Conservation (phyloP, 106 monocot species). For the Chionographis japonica region DNA sequence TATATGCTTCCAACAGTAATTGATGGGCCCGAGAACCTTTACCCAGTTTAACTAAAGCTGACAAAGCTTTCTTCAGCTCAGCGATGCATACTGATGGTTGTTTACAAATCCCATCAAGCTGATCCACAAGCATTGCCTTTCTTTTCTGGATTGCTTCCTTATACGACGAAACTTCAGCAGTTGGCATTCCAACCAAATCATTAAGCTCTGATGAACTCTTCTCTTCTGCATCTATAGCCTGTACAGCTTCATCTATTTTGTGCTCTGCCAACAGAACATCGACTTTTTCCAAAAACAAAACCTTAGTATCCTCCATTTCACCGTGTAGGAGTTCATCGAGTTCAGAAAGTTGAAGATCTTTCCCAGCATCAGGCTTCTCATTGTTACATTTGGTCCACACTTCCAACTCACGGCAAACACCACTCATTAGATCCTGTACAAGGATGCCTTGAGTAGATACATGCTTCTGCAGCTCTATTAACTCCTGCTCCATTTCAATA, state of each 20-base stretch:
- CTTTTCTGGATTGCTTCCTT: slow-evolving; percentile 50
- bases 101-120: slow-evolving; percentile 59
- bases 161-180: slow-evolving; percentile 41
- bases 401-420: slow-evolving; percentile 79
- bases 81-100: slow-evolving; percentile 53
- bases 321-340: slow-evolving; percentile 32
- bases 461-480: slow-evolving; percentile 89
- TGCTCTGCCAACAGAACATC: slow-evolving; percentile 83
- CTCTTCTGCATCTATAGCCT: slow-evolving; percentile 68
- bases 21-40: slow-evolving; percentile 75
- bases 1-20: slow-evolving; percentile 67
- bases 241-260: slow-evolving; percentile 77
- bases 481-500: slow-evolving; percentile 84
- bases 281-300: slow-evolving; percentile 57
- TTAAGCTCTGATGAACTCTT: slow-evolving; percentile 24
- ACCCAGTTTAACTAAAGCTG: slow-evolving; percentile 69
- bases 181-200: slow-evolving; percentile 29
- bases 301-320: slow-evolving; percentile 41
- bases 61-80: slow-evolving; percentile 69
- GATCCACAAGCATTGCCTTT: slow-evolving; percentile 74
- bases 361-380: slow-evolving; percentile 28
- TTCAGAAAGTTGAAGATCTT: slow-evolving; percentile 38
- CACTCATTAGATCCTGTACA: slow-evolving; percentile 93
- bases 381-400: slow-evolving; percentile 56
- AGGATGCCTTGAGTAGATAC: slow-evolving; percentile 88